Base-by-base conservation (phyloP, 345 rosid genomes). In the Aquilaria yunnanensis region DNA sequence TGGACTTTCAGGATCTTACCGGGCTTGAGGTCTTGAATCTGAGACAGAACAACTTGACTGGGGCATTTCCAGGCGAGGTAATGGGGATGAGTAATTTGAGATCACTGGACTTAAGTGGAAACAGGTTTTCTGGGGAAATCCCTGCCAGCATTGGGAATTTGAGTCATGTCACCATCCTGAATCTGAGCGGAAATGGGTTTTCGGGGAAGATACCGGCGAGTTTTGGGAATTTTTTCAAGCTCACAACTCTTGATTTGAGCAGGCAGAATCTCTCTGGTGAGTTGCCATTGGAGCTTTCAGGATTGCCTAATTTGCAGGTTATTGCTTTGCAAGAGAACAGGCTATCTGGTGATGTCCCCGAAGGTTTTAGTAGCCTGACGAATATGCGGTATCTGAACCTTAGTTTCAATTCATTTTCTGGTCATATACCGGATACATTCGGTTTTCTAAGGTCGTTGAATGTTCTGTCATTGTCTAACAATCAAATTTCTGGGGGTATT, bases 291-390 rank as follows among this genome's bases (percentile, higher is more conserved):
- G 99, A 88, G 84, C 83, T 88, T 54, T 79, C 73, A 0, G 97
- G 99, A 56, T 81, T 94, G 68, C 99, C 99, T 0, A 86, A 81
- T 58, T 75, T 94, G 72, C 96, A 88, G 68, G 88, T 78, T 66
- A 73, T 90, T 81, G 92, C 96, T 51, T 71, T 94, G 83, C 90
- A 94, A 67, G 96, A 84, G 63, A 94, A 94, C 66, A 70, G 45
- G 66, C 74, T 94, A 56, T 85, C 85, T 23, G 96, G 90, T 13
- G 62, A 77, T 70, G 78, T 90, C 37, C 87, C 86, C 63, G 97
- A 88, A 81, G 97, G 97, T 14, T 81, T 94, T 59, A 88, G 97
- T 74, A 94, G 96, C 70, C 82, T 94, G 75, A 72, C 72, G 81
- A 76, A 87, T 72, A 72, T 90, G 74, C 79, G 66, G 54, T 81